phyloP scores from a whole-genome alignment of 306 rosid species.

The Hippophae rhamnoides region DNA sequence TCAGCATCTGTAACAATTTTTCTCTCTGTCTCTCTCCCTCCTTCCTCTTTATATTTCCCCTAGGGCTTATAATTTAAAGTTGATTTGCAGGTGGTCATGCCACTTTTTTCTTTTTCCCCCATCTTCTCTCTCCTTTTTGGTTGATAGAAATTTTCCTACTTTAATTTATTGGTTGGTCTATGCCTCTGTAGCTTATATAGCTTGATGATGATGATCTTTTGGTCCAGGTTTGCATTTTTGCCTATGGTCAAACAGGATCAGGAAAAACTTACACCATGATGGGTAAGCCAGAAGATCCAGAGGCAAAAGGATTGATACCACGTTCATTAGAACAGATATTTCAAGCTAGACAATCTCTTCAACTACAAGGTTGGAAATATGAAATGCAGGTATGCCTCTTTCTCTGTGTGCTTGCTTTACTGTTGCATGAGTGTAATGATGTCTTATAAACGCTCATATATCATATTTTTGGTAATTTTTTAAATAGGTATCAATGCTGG shows the following conservation, averaged over 20 bases:
- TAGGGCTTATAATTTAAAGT: too few relatives aligned
- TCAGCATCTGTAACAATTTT: too few relatives aligned
- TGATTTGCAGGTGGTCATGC: too few relatives aligned
- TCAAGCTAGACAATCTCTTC: constrained; percentile 68
- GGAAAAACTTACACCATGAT: constrained; percentile 98
- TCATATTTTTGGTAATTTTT: constrained; percentile 12
- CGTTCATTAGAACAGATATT: constrained; percentile 91
- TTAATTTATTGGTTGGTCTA: not conserved
- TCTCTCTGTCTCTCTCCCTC: too few relatives aligned
- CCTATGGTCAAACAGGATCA: constrained; percentile 97
- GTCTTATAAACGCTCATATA: not conserved
- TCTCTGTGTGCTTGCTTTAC: not conserved
- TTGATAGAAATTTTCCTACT: too few relatives aligned
- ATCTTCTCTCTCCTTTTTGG: too few relatives aligned
- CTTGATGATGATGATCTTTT: constrained; percentile 15
- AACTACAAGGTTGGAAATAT: constrained; percentile 88
- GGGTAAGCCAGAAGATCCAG: constrained; percentile 79
- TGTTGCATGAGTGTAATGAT: not conserved
- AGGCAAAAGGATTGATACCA: constrained; percentile 81
- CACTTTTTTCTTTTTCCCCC: too few relatives aligned
- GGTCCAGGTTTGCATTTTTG: constrained; percentile 89
- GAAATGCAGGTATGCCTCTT: constrained; percentile 76
- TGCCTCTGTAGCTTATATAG: constrained; percentile 9
- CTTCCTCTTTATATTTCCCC: too few relatives aligned
- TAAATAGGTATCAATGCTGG: constrained; percentile 87